Evolutionary conservation across 2,329 filamentous ascomycete species (phyloP), one percentile per base, ranked within the genome.

Genomic region (Paecilomyces sp.): DNA sequence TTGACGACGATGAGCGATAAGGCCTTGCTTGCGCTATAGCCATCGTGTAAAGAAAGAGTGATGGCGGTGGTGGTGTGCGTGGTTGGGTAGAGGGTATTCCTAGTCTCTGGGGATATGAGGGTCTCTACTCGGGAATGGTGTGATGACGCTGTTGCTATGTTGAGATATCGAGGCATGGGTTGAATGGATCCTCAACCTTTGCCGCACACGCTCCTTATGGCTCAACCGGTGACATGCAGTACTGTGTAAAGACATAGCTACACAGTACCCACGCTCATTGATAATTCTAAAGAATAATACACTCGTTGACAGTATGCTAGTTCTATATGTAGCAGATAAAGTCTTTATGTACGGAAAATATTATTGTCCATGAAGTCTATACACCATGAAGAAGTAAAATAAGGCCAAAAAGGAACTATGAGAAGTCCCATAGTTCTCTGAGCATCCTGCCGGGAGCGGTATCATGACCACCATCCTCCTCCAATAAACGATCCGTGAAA

Each of bases 401-500:
- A 9, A 47, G 36, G 13, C 25, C 9, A 11, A 47, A 18, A 22
- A 2, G n/a, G 33, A n/a, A 31, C 31, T 60, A 67, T 55, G 58
- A 67, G 61, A 76, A 78, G 62, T 73, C 71, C 75, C 74, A 77
- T 41, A 78, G 58, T 18, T 61, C 64, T 62, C 76, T 68, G 60
- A 78, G 61, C 50, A 77, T 63, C 61, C 61, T 66, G 3, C 73
- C 75, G 25, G 73, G 65, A 47, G 71, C 75, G 15, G 68, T 71
- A 63, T 78, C 76, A 52, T 70, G 61, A 1, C 74, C 74, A 28
- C 70, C 72, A 67, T 77, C 74, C 58, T 77, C 75, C 55, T 70
- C 69, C 62, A 77, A 61, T 61, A 75, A 60, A 5, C 76, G 69
- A 65, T 76, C 73, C 0, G 75, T 77, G 58, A 96, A 89, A 50